Conservation (phyloP, 257 asterid genomes). For the Solanum commersonii region DNA sequence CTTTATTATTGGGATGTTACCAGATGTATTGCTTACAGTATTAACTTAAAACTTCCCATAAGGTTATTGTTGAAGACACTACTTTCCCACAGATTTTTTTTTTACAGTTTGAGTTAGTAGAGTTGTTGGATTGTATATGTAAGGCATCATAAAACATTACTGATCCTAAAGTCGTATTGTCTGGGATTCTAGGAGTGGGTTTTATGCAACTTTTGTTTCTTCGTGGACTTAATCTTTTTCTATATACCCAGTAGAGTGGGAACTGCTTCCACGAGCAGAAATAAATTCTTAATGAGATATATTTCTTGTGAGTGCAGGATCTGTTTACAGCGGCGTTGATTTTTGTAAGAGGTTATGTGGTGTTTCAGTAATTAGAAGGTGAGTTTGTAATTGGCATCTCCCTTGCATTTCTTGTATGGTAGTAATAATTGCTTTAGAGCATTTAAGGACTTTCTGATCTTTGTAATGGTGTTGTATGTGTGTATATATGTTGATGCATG, state of each 20-base stretch:
- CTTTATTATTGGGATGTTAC: neutral
- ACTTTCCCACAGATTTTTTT: neutral
- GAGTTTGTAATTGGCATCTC: neutral
- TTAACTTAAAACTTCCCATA: neutral
- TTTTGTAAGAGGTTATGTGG: slow-evolving; percentile 97
- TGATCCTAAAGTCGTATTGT: neutral
- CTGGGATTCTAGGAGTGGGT: neutral
- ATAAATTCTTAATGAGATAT: neutral
- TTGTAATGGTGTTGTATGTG: neutral
- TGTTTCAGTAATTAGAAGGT: slow-evolving; percentile 95
- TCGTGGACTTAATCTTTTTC: neutral
- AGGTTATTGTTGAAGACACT: neutral
- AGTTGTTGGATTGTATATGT: neutral
- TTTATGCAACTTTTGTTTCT: neutral
- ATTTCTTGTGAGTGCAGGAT: slow-evolving; percentile 40
- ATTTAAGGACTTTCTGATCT: neutral
- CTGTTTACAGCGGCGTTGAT: slow-evolving; percentile 95
- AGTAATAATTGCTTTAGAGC: neutral
- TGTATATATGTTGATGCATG: neutral
- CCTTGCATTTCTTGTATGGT: neutral
- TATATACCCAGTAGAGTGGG: neutral
- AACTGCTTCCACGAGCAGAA: neutral
- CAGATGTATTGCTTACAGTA: neutral
- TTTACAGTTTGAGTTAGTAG: neutral
- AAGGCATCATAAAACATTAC: neutral